A percentile compares a stretch with the other conserved stretches of the same genome.
phyloP scores from a whole-genome alignment of 148 eudicot genomes.

The Salicornia ramosissima region DNA sequence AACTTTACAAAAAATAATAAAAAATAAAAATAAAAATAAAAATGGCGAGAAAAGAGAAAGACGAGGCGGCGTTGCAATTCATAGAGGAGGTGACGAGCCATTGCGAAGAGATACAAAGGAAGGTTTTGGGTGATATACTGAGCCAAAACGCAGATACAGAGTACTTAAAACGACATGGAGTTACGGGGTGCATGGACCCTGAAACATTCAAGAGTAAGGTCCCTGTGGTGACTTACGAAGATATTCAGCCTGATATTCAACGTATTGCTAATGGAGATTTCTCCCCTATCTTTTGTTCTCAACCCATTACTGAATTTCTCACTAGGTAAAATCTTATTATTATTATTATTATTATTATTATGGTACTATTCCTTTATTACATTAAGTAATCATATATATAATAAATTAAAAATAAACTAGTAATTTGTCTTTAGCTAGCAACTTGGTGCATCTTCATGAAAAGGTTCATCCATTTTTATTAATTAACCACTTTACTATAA shows the following conservation, averaged over 20 bases:
- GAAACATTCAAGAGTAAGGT: constrained; percentile 38
- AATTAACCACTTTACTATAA: too few species aligned
- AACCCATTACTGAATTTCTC: constrained; percentile 61
- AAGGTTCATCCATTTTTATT: too few species aligned
- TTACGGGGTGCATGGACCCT: constrained; percentile 33
- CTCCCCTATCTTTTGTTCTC: constrained; percentile 51
- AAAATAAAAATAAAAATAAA: too few species aligned
- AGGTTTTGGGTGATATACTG: constrained; percentile 54
- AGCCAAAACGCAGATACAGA: constrained; percentile 47
- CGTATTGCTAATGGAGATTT: constrained; percentile 68
- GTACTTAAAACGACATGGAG: constrained; percentile 36
- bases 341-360: background rate
- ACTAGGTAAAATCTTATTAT: constrained; percentile 38
- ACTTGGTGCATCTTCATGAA: too few species aligned
- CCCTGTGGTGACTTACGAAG: constrained; percentile 54
- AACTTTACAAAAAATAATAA: too few species aligned
- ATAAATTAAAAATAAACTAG: too few species aligned
- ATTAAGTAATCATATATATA: too few species aligned
- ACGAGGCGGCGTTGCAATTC: constrained; percentile 37
- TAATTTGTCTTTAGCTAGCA: too few species aligned
- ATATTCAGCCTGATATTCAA: constrained; percentile 48
- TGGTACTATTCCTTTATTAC: background rate
- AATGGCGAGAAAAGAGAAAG: constrained; percentile 34
- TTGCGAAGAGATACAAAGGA: constrained; percentile 41
- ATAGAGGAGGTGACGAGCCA: constrained; percentile 53